Percentiles rank a stretch among this genome's conserved stretches.
Conservation (phyloP, 2,329 filamentous ascomycete species). For the Scedosporium apiospermum region DNA sequence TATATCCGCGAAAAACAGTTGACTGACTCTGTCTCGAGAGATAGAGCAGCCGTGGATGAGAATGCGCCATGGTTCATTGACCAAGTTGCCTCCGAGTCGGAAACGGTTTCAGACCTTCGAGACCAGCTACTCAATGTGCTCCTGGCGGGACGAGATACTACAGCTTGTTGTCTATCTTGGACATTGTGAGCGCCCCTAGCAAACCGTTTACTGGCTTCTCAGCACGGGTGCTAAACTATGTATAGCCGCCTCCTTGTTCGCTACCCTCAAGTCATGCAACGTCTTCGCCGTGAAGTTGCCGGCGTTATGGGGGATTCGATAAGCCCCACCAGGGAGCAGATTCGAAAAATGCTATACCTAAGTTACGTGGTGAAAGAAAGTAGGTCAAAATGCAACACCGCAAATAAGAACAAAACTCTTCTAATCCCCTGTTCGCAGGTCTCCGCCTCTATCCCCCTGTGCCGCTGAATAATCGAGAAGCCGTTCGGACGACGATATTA, state of each 20-base stretch:
- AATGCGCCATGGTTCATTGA: neutral
- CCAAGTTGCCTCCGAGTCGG: conserved; percentile 3
- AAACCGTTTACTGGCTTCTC: neutral
- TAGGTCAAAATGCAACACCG: neutral
- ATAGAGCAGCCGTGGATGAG: neutral
- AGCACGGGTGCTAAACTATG: neutral
- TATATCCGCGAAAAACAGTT: conserved; percentile 9
- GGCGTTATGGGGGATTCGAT: neutral
- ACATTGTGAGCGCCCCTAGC: conserved; percentile 10
- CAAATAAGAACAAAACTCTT: neutral
- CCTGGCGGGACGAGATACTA: conserved; percentile 16
- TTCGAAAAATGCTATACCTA: neutral
- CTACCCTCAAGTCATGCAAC: conserved; percentile 7
- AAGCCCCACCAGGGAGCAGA: neutral
- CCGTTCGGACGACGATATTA: conserved; percentile 20
- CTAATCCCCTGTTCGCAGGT: conserved; percentile 13
- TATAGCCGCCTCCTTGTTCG: conserved; percentile 9
- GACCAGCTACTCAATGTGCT: conserved; percentile 12
- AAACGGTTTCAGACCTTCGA: conserved; percentile 9
- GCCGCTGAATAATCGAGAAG: conserved; percentile 21
- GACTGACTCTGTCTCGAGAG: neutral
- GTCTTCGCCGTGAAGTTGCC: conserved; percentile 10
- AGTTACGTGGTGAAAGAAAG: neutral
- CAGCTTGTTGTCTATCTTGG: conserved; percentile 14
- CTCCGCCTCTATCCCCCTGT: conserved; percentile 25